Evolutionary conservation across 768 basidiomycete species (phyloP), one percentile per base, ranked within the genome.

Genomic region (Cystobasidium tubakii): DNA sequence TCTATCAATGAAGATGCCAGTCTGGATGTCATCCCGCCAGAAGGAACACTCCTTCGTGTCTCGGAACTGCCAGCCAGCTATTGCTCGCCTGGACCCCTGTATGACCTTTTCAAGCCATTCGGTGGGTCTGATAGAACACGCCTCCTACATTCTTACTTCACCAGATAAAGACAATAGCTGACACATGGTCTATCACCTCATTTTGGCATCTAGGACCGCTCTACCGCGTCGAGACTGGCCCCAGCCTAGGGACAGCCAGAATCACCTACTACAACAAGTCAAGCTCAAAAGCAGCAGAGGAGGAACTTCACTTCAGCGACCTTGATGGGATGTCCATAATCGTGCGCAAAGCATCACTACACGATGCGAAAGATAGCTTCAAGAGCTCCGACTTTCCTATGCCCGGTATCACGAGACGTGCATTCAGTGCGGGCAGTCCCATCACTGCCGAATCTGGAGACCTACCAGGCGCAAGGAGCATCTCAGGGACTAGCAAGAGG

Each of bases 21-120:
- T 54, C 89, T 89, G 1, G 88, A 90, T 4, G 88, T 88, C 1
- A 85, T 87, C 0, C 84, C 91, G 21, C 89, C 91, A 0, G 86
- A 85, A 31, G 91, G 92, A 12, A 83, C 85, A 23, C 90, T 91
- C 1, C 87, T 91, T 42, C 84, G 93, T 44, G 86, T 95, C 76
- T 93, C 92, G 81, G 89, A 92, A 75, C 86, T 95, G 21, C 90
- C 91, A 0, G 80, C 82, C 1, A 84, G 83, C 13, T 89, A 84
- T 81, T 85, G 29, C 29, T 34, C 86, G 12, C 88, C 93, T 75
- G 86, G 85, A 0, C 85, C 87, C 71, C 84, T 96, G 1, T 96
- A 90, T 80, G 91, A 93, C 79, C 83, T 92, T 54, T 92, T 92
- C 82, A 85, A 91, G 29, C 87, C 88, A 0, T 93, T 85, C 77